Base-by-base conservation (phyloP, 768 basidiomycete species). In the Tylopilus balloui region DNA sequence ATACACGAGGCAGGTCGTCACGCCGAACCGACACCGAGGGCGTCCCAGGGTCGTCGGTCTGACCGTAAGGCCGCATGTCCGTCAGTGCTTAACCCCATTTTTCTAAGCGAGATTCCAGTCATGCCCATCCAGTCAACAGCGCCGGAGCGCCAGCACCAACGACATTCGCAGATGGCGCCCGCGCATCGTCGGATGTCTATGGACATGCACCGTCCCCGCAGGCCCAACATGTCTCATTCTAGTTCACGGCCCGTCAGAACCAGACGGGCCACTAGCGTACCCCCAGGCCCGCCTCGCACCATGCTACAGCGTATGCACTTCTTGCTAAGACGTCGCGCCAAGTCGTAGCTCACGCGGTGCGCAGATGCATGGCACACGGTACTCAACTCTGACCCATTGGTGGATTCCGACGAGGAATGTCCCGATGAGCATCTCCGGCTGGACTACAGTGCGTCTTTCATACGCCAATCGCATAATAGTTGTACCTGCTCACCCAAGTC, bases 321-420 rank as follows among this genome's bases (percentile, higher is more conserved):
- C 50, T 47, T 21, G 15, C 25, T 6, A 28, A 42, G 48, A 23
- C 21, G 32, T 27, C 10, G 45, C 10, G 5, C 27, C n/a, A n/a
- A n/a, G n/a, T 37, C 43, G 31, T 36, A 38, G 45, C 52, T 54
- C 37, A 58, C 34, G 36, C 27, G 20, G 42, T 31, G 29, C 38
- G 36, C 54, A 90, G 88, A 88, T 61, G 82, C 88, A 14, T 89
- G 84, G 84, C 79, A 86, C 58, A 73, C 78, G 14, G 73, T 83
- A 48, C 77, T 73, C 45, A 79, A 76, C 25, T 78, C 79, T 31
- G 88, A 90, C 60, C 83, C 88, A n/a, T 70, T 89, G 24, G 67
- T 74, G 42, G 86, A 88, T 65, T 89, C 88, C 24, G 88, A 88
- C 51, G 84, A 86, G 36, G 84, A 86, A 59, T 68, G 70, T 41